Evolutionary conservation across 2,329 filamentous ascomycete species (phyloP).

Genomic region (Aschersonia sp.): DNA sequence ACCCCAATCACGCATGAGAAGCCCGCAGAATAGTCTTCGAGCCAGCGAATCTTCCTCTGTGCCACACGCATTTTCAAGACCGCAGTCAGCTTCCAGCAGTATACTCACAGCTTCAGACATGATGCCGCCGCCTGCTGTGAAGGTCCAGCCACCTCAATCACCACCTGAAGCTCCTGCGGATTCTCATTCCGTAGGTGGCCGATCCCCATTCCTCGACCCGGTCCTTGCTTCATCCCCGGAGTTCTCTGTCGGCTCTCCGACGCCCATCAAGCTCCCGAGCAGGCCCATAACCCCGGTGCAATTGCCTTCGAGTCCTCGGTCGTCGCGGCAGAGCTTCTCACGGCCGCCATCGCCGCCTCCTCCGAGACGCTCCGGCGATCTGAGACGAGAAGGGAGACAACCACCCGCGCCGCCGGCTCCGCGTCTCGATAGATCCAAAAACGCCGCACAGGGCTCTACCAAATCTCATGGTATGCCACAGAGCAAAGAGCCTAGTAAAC

Average conservation of each 20-base stretch:
- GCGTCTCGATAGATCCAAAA: conserved; percentile 53
- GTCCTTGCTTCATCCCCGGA: conserved; percentile 25
- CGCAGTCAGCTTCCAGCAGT: conserved; percentile 7
- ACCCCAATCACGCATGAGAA: conserved; percentile 10
- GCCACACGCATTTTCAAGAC: conserved; percentile 10
- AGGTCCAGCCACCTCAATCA: conserved; percentile 55
- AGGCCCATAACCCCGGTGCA: conserved; percentile 37
- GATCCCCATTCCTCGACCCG: conserved; percentile 31
- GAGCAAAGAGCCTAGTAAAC: conserved; percentile 5
- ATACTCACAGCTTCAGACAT: conserved; percentile 11
- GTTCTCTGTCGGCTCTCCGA: conserved; percentile 26
- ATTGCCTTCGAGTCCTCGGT: conserved; percentile 19
- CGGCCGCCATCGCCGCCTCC: conserved; percentile 49
- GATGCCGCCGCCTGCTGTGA: conserved; percentile 52
- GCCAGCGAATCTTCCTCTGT: conserved; percentile 10
- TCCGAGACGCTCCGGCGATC: conserved; percentile 45
- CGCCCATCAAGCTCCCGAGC: conserved; percentile 38
- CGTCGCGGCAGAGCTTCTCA: conserved; percentile 31
- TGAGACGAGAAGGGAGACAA: conserved; percentile 30
- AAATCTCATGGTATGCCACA: conserved; percentile 2
- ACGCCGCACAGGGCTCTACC: conserved; percentile 10
- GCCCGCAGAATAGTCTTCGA: conserved; percentile 7
- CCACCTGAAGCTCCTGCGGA: conserved; percentile 38
- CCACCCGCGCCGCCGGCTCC: conserved; percentile 61
- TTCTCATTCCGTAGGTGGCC: conserved; percentile 22